Base-by-base conservation (phyloP, 768 basidiomycete genomes). In the Termitomyces sp. region DNA sequence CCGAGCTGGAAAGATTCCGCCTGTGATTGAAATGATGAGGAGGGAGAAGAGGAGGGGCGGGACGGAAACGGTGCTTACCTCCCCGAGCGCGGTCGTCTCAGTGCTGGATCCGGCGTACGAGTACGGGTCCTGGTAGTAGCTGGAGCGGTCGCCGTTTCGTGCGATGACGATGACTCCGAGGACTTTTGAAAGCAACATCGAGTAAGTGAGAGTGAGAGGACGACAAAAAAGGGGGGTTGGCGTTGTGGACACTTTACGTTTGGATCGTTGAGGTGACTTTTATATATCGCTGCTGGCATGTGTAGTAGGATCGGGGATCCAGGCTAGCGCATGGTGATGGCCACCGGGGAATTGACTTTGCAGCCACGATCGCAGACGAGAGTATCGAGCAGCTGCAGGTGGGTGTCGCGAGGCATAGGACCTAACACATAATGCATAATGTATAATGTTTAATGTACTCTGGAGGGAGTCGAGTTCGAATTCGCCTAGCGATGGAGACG, bases 131-230 rank as follows among this genome's bases (percentile, higher is more conserved):
- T 92, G 91, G 76, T 82, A 83, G 72, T 80, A 88, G 69, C 81
- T 83, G 67, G 72, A 74, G 64, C 89, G 85, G 74, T 91, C 90
- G 61, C 91, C 91, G 71, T 92, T 91, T 71, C 91, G 87, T 61
- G 87, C 86, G 69, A 92, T 78, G 72, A 91, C 79, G 67, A 92
- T 81, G 69, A 86, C 88, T 76, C 91, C 91, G 68, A 88, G 86
- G 61, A 92, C 87, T 75, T 86, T 78, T 63, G 82, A 83, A 65
- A 82, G 70, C 71, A 75, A 71, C 78, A 81, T 79, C 37, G 64
- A 62, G 66, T 8, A 32, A 20, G 49, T 63, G 58, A 49, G 25
- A 25, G 25, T 25, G 25, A 25, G 25, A 25, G 25, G 25, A 25
- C 25, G 25, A 1, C 1, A 25, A 9, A 31, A 47, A 57, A 11